These are phyloP conservation scores for Linaria vulgaris DNA, from an alignment of 257 asterid species.

Conservation along the genomic window DNA sequence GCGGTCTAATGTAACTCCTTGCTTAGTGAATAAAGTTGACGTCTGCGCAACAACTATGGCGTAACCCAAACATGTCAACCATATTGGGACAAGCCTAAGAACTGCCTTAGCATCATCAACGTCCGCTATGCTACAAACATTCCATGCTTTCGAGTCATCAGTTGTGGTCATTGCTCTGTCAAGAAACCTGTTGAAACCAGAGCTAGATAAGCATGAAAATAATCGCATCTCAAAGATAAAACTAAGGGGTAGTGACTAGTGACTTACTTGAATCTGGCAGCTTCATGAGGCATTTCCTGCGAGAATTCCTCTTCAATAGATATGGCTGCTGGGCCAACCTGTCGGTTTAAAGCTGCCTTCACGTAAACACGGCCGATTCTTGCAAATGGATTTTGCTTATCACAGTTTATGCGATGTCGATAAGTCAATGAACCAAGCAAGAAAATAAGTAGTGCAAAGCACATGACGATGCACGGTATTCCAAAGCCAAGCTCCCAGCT, in stretches of 20 bases:
- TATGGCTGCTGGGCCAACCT: neutral
- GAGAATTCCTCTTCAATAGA: neutral
- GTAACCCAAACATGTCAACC: conserved; percentile 11
- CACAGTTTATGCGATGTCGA: conserved; percentile 3
- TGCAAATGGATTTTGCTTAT: conserved; percentile 3
- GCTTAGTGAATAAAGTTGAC: conserved; percentile 20
- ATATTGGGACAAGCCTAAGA: conserved; percentile 19
- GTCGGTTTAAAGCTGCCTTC: neutral
- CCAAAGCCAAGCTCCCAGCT: conserved; percentile 21
- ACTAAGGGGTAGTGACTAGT: neutral
- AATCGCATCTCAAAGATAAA: neutral
- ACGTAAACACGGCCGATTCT: conserved; percentile 2
- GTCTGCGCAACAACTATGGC: conserved; percentile 12
- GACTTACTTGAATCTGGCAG: neutral
- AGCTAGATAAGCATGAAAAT: neutral
- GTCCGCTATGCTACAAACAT: neutral
- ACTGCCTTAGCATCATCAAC: conserved; percentile 8
- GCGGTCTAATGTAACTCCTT: conserved; percentile 22
- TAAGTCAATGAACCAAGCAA: conserved; percentile 15
- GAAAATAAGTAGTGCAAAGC: conserved; percentile 4
- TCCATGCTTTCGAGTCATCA: neutral
- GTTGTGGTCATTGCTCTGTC: conserved; percentile 2
- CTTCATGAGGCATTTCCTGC: neutral
- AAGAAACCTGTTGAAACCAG: conserved; percentile 9
- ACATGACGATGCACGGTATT: conserved; percentile 11